Base-by-base conservation (phyloP, 1,139 yeast species). In the Diutina pseudorugosa region DNA sequence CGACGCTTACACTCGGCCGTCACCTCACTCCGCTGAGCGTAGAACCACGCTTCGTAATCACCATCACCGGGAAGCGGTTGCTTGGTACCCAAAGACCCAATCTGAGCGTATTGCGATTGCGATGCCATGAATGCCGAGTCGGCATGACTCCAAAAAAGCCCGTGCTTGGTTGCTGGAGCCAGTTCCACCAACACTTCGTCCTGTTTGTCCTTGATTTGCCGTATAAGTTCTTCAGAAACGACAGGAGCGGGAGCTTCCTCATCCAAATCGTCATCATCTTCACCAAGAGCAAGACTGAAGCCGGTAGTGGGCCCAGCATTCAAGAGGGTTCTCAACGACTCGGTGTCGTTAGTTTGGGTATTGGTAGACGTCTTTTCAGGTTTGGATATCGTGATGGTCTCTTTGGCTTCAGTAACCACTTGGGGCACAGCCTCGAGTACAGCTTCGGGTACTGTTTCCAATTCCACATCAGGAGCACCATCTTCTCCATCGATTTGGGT, bases 61-160 rank as follows among this genome's bases (percentile, higher is more conserved):
- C 53, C 59, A 4, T 59, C 63, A 4, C 75, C 77, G 0, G 77
- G 77, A 48, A 74, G 63, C 44, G 57, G 60, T 25, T 68, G 56
- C 14, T 56, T 57, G 48, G 65, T 67, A 16, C 60, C 62, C 5
- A 58, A 55, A 14, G 60, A 60, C n/a, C 75, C 75, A 42, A 89
- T 62, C 60, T 82, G 83, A 55, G 78, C 79, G 51, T 89, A 65
- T 63, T 88, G 95, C 0, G 96, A 75, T 66, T 90, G 98, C 0
- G 96, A 83, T 52, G 78, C 79, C 59, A 91, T 72, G 65, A 88
- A 93, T 0, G 96, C 96, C 0, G 97, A 90, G 33, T 85, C 86
- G 12, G 74, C 71, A 63, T 91, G 97, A 2, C 83, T 70, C 77
- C 95, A 91, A 65, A 91, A 91, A 40, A 91, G 71, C 0, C 93